These are phyloP conservation scores for Cymbopogon citratus DNA, from an alignment of 176 grass and related monocot genomes.

Conservation along the genomic window DNA sequence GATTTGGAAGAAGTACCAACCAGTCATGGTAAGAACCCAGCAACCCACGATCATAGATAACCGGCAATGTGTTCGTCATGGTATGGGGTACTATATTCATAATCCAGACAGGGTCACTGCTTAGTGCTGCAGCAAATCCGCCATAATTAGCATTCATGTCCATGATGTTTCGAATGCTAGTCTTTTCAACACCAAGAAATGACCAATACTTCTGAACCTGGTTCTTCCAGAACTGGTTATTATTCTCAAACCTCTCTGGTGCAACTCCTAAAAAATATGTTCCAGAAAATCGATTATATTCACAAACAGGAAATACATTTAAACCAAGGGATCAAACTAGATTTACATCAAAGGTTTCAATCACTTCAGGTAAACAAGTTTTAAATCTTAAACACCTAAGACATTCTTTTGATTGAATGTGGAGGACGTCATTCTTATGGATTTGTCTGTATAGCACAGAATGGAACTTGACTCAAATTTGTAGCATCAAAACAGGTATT, in stretches of 20 bases:
- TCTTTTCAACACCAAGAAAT: conserved; percentile 55
- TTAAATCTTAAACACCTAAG: not conserved
- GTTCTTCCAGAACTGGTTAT: conserved; percentile 74
- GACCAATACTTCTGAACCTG: conserved; percentile 76
- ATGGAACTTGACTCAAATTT: conserved; percentile 25
- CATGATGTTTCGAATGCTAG: conserved; percentile 79
- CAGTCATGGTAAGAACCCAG: conserved; percentile 91
- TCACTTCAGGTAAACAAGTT: not conserved
- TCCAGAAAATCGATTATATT: conserved; percentile 28
- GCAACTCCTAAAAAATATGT: conserved; percentile 63
- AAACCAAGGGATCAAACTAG: not conserved
- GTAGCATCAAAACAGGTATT: not conserved
- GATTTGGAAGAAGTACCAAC: conserved; percentile 42
- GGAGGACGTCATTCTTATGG: not conserved
- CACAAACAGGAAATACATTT: conserved; percentile 3
- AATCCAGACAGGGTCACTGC: conserved; percentile 67
- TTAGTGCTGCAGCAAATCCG: conserved; percentile 77
- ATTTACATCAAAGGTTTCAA: not conserved
- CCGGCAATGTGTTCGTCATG: conserved; percentile 55
- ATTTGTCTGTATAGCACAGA: not conserved
- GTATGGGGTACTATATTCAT: conserved; percentile 93
- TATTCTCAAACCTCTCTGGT: conserved; percentile 52
- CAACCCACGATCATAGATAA: conserved; percentile 81
- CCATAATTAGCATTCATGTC: conserved; percentile 97
- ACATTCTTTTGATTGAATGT: not conserved